Evolutionary conservation across 2,329 filamentous ascomycete species (phyloP).

Genomic region (Volutella citrinella): DNA sequence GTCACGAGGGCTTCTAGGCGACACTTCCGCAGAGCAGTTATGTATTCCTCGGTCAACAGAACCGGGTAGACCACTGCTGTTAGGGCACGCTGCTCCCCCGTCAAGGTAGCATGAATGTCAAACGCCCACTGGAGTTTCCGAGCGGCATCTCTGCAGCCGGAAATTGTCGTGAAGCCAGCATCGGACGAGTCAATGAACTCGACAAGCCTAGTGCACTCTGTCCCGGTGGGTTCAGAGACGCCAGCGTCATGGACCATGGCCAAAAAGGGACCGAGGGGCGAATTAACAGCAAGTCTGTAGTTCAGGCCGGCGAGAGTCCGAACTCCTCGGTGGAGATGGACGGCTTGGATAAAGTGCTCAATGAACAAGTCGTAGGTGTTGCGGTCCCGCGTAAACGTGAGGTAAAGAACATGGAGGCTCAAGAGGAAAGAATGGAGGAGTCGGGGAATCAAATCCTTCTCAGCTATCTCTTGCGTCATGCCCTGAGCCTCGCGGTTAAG

Average conservation of each 20-base stretch:
- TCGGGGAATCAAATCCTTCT: not conserved
- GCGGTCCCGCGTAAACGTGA: not conserved
- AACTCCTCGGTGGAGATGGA: not conserved
- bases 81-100: constrained; percentile 1
- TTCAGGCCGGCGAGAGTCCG: not conserved
- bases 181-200: constrained; percentile 3
- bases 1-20: constrained; percentile 2
- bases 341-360: not conserved
- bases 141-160: constrained; percentile 1
- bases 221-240: constrained; percentile 1
- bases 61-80: not conserved
- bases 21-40: constrained; percentile 1
- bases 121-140: constrained; percentile 2
- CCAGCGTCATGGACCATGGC: not conserved
- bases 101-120: constrained; percentile 1
- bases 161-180: constrained; percentile 1
- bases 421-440: not conserved
- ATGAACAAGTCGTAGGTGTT: constrained; percentile 1
- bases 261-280: not conserved
- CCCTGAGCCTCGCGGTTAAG: no score
- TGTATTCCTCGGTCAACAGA: constrained; percentile 1
- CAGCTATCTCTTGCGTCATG: not conserved
- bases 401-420: not conserved
- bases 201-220: constrained; percentile 2
- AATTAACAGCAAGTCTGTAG: not conserved